Evolutionary conservation across 2,329 filamentous ascomycete species (phyloP).

Genomic region (Aspergillus awamori): DNA sequence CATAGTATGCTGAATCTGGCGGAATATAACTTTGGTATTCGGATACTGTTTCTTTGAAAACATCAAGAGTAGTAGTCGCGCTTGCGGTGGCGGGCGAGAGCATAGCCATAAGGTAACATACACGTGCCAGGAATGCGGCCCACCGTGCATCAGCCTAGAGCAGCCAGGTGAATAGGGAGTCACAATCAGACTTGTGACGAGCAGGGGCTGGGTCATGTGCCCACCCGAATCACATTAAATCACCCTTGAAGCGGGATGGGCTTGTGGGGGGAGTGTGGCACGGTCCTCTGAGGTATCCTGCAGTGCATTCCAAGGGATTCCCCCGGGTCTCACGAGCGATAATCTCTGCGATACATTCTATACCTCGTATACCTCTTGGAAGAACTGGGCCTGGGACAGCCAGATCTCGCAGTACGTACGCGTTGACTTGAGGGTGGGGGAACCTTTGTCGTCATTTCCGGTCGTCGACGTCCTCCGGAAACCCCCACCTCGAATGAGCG

Average conservation of each 20-base stretch:
- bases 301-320: background rate
- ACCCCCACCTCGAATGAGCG: background rate
- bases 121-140: conserved; percentile 3
- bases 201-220: conserved; percentile 16
- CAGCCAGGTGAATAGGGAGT: background rate
- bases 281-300: conserved; percentile 11
- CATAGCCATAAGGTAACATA: background rate
- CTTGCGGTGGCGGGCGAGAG: background rate
- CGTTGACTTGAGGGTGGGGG: background rate
- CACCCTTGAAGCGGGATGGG: background rate
- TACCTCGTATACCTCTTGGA: background rate
- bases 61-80: background rate
- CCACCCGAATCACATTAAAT: conserved; percentile 1
- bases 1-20: conserved; percentile 1
- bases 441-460: background rate
- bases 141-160: background rate
- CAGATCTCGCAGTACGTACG: background rate
- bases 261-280: conserved; percentile 2
- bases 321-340: background rate
- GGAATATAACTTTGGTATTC: conserved; percentile 14
- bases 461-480: background rate
- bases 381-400: background rate
- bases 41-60: background rate
- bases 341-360: background rate
- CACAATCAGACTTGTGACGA: conserved; percentile 5